Conservation (phyloP, 352 stramenopile genomes). For the Aphanomyces cochlioides region DNA sequence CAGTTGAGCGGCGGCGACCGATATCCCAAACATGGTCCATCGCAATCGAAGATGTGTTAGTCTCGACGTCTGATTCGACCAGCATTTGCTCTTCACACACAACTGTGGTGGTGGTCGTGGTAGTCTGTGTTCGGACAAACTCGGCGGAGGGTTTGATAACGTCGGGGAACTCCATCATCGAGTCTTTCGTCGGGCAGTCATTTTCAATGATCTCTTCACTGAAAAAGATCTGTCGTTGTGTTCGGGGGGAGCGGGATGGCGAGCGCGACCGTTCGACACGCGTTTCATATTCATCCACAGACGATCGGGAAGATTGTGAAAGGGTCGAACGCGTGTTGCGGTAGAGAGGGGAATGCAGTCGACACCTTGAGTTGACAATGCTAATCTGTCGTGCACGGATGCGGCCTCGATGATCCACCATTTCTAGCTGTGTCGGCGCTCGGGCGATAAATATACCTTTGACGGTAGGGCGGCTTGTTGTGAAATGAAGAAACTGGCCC, state of each 20-base stretch:
- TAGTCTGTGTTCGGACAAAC: constrained; percentile 4
- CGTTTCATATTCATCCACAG: constrained; percentile 8
- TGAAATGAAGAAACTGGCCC: constrained; percentile 1
- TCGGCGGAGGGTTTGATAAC: not conserved
- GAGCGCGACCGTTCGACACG: not conserved
- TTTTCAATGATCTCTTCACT: constrained; percentile 5
- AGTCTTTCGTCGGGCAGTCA: constrained; percentile 8
- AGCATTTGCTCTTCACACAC: constrained; percentile 19
- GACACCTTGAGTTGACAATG: constrained; percentile 16
- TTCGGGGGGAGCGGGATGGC: not conserved
- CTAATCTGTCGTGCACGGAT: constrained; percentile 19
- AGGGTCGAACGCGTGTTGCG: not conserved
- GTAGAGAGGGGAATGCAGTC: constrained; percentile 23
- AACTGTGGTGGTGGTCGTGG: constrained; percentile 8
- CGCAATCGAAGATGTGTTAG: not conserved
- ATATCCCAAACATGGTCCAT: constrained; percentile 1
- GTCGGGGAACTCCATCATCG: not conserved
- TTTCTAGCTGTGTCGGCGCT: not conserved
- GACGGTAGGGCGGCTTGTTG: not conserved
- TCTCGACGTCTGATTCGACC: constrained; percentile 1
- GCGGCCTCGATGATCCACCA: constrained; percentile 21
- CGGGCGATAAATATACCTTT: constrained; percentile 16
- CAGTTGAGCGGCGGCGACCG: not conserved
- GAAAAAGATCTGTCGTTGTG: constrained; percentile 11
- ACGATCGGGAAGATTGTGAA: constrained; percentile 6